phyloP scores from a whole-genome alignment of 2,329 filamentous ascomycete genomes.

The Cladophialophora psammophila region DNA sequence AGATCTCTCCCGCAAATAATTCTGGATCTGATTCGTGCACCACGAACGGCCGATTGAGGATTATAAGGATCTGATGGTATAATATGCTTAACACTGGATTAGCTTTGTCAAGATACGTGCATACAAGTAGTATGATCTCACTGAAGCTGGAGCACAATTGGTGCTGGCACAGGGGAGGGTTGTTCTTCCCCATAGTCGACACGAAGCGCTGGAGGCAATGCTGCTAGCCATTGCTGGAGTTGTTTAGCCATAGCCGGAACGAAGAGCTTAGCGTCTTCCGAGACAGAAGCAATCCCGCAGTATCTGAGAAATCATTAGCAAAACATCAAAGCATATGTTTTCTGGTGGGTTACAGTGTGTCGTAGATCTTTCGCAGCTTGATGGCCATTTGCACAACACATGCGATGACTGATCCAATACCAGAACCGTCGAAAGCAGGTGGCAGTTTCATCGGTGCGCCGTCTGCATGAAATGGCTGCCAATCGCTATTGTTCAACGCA shows the following conservation, averaged over 20 bases:
- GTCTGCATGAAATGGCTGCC: constrained; percentile 7
- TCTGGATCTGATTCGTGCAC: background rate
- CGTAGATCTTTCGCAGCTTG: constrained; percentile 14
- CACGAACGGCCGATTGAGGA: constrained; percentile 15
- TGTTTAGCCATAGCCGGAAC: constrained; percentile 12
- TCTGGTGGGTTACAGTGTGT: constrained; percentile 1
- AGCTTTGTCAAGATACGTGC: constrained; percentile 1
- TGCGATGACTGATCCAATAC: constrained; percentile 7
- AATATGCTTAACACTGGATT: background rate
- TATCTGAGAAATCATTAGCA: constrained; percentile 8
- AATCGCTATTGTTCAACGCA: constrained; percentile 4
- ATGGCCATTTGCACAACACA: constrained; percentile 14
- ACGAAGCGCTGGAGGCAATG: constrained; percentile 6
- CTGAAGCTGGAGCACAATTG: constrained; percentile 13
- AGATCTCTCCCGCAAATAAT: constrained; percentile 3
- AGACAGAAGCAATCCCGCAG: background rate
- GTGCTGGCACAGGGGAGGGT: background rate
- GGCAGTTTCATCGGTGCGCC: constrained; percentile 10
- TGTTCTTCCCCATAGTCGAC: constrained; percentile 6
- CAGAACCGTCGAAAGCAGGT: background rate
- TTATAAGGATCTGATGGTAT: constrained; percentile 13
- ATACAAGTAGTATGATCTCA: background rate
- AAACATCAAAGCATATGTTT: background rate
- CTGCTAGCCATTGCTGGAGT: constrained; percentile 12
- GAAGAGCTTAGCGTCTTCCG: constrained; percentile 1